Evolutionary conservation across 495 filamentous ascomycete species (phyloP).

Genomic region (Durotheca rogersii): DNA sequence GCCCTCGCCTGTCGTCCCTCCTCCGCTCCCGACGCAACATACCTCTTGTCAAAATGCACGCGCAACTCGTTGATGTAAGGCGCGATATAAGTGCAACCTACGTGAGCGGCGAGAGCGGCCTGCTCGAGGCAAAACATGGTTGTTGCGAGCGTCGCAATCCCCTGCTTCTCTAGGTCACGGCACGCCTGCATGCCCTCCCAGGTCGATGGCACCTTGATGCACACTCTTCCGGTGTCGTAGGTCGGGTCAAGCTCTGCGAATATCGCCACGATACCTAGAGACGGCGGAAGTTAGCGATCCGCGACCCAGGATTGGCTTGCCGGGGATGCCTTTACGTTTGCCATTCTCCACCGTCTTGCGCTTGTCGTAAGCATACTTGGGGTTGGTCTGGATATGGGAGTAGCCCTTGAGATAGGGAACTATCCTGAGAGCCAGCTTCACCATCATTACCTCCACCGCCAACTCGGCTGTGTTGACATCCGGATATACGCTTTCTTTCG

Average conservation of each 20-base stretch:
- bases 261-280: constrained; percentile 49
- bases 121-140: constrained; percentile 62
- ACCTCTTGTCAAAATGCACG: constrained; percentile 59
- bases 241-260: constrained; percentile 50
- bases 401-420: constrained; percentile 53
- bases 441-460: constrained; percentile 58
- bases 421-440: constrained; percentile 55
- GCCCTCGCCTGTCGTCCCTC: not conserved
- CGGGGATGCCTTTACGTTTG: constrained; percentile 43
- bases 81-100: constrained; percentile 59
- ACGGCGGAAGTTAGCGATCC: constrained; percentile 1
- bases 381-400: constrained; percentile 65
- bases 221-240: constrained; percentile 54
- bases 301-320: too few relatives aligned
- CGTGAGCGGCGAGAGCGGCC: constrained; percentile 56
- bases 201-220: constrained; percentile 64
- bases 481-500: constrained; percentile 39
- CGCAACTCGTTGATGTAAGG: constrained; percentile 67
- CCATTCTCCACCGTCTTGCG: constrained; percentile 57
- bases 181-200: constrained; percentile 67
- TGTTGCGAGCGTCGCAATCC: constrained; percentile 60
- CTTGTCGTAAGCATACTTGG: constrained; percentile 54
- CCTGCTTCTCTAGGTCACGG: constrained; percentile 51
- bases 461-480: constrained; percentile 50
- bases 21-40: constrained; percentile 17